Evolutionary conservation across 495 filamentous ascomycete species (phyloP).

Genomic region (Trichocladium uniseriatum): DNA sequence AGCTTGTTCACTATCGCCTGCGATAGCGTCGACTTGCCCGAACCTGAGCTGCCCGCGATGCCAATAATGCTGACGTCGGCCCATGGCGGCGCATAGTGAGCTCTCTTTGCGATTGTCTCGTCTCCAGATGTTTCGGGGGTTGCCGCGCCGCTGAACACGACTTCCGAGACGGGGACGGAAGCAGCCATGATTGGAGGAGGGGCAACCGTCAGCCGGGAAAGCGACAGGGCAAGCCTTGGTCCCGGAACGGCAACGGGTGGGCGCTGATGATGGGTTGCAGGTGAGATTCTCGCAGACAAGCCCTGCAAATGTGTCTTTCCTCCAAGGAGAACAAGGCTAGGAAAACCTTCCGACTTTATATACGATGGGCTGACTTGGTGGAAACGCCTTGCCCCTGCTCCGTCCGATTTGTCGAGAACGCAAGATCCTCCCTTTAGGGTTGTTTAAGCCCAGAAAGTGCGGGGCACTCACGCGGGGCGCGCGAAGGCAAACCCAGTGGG

Average conservation of each 20-base stretch:
- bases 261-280: too few relatives aligned
- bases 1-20: constrained; percentile 81
- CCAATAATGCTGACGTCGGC: constrained; percentile 89
- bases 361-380: too few relatives aligned
- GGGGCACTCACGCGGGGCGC: background rate
- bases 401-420: too few relatives aligned
- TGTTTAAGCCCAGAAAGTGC: background rate
- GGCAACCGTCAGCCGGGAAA: background rate
- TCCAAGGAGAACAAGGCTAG: too few relatives aligned
- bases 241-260: too few relatives aligned
- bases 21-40: constrained; percentile 93
- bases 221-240: background rate
- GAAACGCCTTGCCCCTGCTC: too few relatives aligned
- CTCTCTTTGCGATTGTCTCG: constrained; percentile 36
- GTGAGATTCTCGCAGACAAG: too few relatives aligned
- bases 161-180: background rate
- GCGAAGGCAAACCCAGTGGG: too few relatives aligned
- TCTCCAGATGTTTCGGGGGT: constrained; percentile 19
- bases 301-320: too few relatives aligned
- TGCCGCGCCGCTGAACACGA: constrained; percentile 5
- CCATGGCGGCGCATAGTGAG: constrained; percentile 90
- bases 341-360: too few relatives aligned
- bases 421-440: too few relatives aligned
- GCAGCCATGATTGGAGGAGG: constrained; percentile 1
- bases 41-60: constrained; percentile 90